Conservation (phyloP, 2,329 filamentous ascomycete genomes). For the Aspergillus proliferans region DNA sequence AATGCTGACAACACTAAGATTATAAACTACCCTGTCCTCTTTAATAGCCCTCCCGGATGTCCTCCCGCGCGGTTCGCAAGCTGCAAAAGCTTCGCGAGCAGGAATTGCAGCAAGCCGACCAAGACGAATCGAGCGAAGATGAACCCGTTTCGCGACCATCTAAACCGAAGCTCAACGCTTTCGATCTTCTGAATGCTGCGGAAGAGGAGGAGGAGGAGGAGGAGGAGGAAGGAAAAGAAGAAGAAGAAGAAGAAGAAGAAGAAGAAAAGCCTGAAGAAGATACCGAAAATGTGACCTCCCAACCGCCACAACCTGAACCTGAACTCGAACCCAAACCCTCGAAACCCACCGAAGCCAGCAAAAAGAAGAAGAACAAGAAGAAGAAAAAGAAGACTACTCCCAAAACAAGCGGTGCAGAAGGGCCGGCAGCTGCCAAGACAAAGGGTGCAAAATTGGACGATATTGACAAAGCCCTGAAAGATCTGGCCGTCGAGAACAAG, state of each 20-base stretch:
- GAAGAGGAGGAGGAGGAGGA: conserved; percentile 37
- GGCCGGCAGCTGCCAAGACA: conserved; percentile 12
- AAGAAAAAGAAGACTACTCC: conserved; percentile 51
- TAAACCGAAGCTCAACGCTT: conserved; percentile 46
- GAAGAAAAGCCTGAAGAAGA: conserved; percentile 28
- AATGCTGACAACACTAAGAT: not conserved
- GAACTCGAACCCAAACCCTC: conserved; percentile 14
- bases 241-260: conserved; percentile 32
- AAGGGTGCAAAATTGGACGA: conserved; percentile 49
- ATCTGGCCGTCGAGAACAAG: conserved; percentile 45
- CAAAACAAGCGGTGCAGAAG: conserved; percentile 19
- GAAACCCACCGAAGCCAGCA: conserved; percentile 18
- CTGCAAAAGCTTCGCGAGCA: conserved; percentile 58
- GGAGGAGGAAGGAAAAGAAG: conserved; percentile 30
- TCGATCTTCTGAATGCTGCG: conserved; percentile 48
- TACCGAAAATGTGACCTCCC: conserved; percentile 9
- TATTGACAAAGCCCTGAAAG: conserved; percentile 59
- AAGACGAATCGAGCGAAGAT: conserved; percentile 36
- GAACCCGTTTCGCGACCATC: conserved; percentile 27
- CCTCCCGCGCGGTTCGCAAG: conserved; percentile 59
- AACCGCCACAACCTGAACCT: conserved; percentile 13
- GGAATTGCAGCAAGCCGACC: conserved; percentile 42
- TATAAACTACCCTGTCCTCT: not conserved
- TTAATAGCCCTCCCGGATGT: conserved; percentile 48
- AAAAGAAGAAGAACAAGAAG: conserved; percentile 49